Evolutionary conservation across 2,329 filamentous ascomycete species (phyloP), one percentile per base, ranked within the genome.

Genomic region (Phyllosticta ampelicida): DNA sequence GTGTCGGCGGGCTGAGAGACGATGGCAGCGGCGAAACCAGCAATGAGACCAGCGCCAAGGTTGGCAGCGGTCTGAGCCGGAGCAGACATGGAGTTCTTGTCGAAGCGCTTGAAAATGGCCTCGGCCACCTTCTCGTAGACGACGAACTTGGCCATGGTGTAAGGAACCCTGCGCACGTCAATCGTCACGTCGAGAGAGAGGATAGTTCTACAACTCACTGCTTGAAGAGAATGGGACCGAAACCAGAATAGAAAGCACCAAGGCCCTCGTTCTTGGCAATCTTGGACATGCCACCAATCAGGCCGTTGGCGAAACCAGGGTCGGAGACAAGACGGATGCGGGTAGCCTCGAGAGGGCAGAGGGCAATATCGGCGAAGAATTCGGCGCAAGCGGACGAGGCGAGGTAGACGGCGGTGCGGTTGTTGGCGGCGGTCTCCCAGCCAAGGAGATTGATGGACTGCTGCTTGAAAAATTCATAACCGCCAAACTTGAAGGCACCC

Each of bases 381-480:
- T 86, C 83, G 67, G 81, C 83, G 64, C 67, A 63, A 62, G 79
- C 83, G 62, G 83, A 77, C 26, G 80, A 81, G 65, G 81, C 87
- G 65, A 90, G 82, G 82, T 92, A 92, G 77, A 92, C 85, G 65
- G 83, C 84, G 62, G 86, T 90, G 67, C 87, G 83, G 84, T 91
- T 89, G 75, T 89, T 82, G 68, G 80, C 80, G 67, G 88, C 88
- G 64, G 68, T 64, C 68, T 74, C 72, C 73, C 85, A 85, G 70
- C 90, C 90, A 70, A 95, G 76, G 63, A 80, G 62, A 80, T 89
- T 86, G 77, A 95, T 94, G 72, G 79, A 83, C 78, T 94, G 87
- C 80, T 91, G 84, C 86, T 95, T 95, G 87, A 95, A 95, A 79
- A 95, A 86, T 79, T 95, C 90, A 77, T 95, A 95, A 74, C 90